Percentiles rank a stretch among this genome's conserved stretches.
phyloP scores from a whole-genome alignment of 768 basidiomycete genomes.

The Hypholoma fasciculare region DNA sequence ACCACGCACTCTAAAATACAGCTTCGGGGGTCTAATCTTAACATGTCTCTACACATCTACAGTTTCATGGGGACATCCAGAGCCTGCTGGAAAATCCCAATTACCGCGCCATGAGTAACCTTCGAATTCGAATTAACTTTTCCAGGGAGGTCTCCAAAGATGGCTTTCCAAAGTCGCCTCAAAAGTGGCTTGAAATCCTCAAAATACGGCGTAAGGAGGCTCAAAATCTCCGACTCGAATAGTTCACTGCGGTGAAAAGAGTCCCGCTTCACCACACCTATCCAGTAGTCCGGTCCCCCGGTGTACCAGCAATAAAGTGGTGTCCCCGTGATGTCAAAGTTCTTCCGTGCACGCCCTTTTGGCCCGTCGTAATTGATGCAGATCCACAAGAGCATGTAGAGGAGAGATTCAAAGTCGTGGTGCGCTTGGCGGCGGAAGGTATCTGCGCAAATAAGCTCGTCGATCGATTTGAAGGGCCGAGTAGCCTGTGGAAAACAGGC shows the following conservation, averaged over 20 bases:
- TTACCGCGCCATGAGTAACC: not conserved
- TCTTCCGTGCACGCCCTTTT: not conserved
- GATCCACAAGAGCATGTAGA: slow-evolving; percentile 2
- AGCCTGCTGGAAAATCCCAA: not conserved
- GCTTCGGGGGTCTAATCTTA: no score
- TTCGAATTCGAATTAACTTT: not conserved
- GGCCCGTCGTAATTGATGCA: not conserved
- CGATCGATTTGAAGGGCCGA: not conserved
- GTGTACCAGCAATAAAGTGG: not conserved
- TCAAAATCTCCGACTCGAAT: not conserved
- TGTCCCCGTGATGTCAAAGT: not conserved
- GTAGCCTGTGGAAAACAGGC: not conserved
- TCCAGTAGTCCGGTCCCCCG: not conserved
- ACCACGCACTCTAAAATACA: no score
- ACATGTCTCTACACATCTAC: not conserved
- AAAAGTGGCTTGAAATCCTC: not conserved
- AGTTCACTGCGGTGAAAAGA: not conserved
- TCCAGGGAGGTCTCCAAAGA: not conserved
- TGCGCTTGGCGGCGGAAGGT: not conserved
- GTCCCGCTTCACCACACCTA: not conserved
- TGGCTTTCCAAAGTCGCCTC: not conserved
- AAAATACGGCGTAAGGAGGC: not conserved
- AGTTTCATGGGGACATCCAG: not conserved
- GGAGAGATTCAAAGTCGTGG: slow-evolving; percentile 1
- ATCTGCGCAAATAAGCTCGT: not conserved